A percentile compares a stretch with the other conserved stretches of the same genome.
These are phyloP conservation scores for Heliamphora exappendiculata DNA, from an alignment of 148 eudicot species.

Conservation along the genomic window DNA sequence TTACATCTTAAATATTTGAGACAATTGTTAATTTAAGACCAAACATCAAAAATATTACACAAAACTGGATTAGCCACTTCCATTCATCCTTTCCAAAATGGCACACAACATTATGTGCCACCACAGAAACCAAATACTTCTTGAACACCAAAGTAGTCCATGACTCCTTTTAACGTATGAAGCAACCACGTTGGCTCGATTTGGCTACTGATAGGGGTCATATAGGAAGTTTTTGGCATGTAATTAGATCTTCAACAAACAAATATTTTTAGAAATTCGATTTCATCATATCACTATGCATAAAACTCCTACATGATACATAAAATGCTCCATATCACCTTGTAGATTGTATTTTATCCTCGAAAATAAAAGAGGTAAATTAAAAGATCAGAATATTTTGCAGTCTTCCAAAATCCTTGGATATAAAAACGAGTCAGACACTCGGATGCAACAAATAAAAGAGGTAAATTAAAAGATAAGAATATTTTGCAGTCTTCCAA, in stretches of 20 bases:
- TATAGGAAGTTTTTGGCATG: no score
- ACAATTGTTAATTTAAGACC: no score
- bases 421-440: no score
- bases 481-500: neutral
- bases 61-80: neutral
- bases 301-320: neutral
- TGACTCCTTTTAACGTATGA: no score
- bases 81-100: neutral
- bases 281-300: no score
- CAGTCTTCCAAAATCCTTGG: neutral
- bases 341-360: neutral
- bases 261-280: no score
- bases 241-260: no score
- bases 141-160: neutral
- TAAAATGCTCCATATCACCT: neutral
- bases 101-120: neutral
- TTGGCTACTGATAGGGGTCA: no score
- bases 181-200: no score
- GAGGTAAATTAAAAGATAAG: neutral
- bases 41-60: no score
- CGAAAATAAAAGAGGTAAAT: neutral
- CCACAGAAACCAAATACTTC: neutral
- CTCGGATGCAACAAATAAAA: no score
- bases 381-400: neutral
- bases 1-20: no score